A percentile compares a stretch with the other conserved stretches of the same genome.
Evolutionary conservation across 2,329 filamentous ascomycete genomes (phyloP).

Genomic region (Calycina herbarum): DNA sequence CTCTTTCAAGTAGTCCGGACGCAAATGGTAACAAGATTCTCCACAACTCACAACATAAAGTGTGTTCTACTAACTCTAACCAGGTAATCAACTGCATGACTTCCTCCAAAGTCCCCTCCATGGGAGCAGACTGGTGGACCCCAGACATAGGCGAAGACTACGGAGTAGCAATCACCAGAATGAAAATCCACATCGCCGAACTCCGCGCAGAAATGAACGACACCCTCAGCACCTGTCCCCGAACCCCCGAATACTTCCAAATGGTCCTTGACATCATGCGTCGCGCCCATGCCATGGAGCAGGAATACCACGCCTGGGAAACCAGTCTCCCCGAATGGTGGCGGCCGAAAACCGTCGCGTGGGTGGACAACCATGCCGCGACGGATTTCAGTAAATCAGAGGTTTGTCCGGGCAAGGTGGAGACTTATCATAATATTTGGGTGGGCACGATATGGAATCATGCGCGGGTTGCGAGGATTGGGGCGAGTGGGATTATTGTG

Average conservation of each 20-base stretch:
- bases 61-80: slow-evolving; percentile 56
- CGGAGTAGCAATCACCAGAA: slow-evolving; percentile 44
- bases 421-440: slow-evolving; percentile 60
- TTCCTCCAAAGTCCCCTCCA: slow-evolving; percentile 51
- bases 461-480: slow-evolving; percentile 53
- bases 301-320: slow-evolving; percentile 53
- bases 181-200: slow-evolving; percentile 56
- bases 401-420: slow-evolving; percentile 60
- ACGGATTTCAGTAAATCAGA: slow-evolving; percentile 55
- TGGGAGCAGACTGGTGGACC: slow-evolving; percentile 62
- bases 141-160: slow-evolving; percentile 50
- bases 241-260: slow-evolving; percentile 51
- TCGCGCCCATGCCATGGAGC: slow-evolving; percentile 53
- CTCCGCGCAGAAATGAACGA: slow-evolving; percentile 55
- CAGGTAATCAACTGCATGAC: slow-evolving; percentile 59
- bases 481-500: slow-evolving; percentile 55
- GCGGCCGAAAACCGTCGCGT: slow-evolving; percentile 53
- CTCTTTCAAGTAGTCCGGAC: slow-evolving; percentile 61
- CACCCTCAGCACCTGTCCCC: slow-evolving; percentile 47
- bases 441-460: slow-evolving; percentile 60
- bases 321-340: slow-evolving; percentile 51
- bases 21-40: slow-evolving; percentile 50
- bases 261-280: slow-evolving; percentile 53
- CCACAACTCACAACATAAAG: slow-evolving; percentile 19
- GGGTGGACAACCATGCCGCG: slow-evolving; percentile 54